These are phyloP conservation scores for Colletotrichum higginsianum DNA, from an alignment of 2,329 filamentous ascomycete genomes.

Conservation along the genomic window DNA sequence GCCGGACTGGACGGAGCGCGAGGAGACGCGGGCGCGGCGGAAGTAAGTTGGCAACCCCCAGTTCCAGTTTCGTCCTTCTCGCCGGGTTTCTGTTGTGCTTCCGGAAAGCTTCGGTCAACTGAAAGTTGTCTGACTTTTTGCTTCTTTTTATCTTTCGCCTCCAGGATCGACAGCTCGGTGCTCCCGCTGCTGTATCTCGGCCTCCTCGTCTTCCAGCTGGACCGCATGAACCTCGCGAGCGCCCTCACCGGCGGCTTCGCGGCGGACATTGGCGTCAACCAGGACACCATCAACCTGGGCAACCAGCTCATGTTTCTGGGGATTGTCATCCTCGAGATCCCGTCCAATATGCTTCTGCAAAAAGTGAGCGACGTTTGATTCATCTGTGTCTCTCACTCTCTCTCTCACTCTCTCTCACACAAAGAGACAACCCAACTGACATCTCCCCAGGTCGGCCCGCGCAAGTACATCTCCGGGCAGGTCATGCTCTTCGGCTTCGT, in stretches of 20 bases:
- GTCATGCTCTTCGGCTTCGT: conserved; percentile 64
- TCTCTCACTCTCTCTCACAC: not conserved
- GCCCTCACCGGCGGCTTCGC: conserved; percentile 65
- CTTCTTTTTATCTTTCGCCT: not conserved
- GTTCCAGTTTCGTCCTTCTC: no score
- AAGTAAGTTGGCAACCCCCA: conserved; percentile 36
- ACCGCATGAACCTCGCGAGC: conserved; percentile 67
- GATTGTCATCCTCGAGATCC: conserved; percentile 65
- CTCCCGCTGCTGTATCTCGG: conserved; percentile 64
- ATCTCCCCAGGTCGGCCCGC: conserved; percentile 55
- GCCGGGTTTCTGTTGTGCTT: not conserved
- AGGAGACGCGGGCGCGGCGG: conserved; percentile 40
- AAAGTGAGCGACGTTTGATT: conserved; percentile 37
- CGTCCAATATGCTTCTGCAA: conserved; percentile 63
- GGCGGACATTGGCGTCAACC: conserved; percentile 57
- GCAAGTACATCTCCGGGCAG: conserved; percentile 64
- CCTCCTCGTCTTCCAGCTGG: conserved; percentile 65
- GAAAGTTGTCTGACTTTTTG: no score
- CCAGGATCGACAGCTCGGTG: conserved; percentile 62
- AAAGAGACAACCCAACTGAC: not conserved
- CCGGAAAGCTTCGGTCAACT: not conserved
- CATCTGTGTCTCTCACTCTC: no score
- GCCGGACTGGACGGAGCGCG: conserved; percentile 40
- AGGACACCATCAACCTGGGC: conserved; percentile 65
- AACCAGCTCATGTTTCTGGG: conserved; percentile 68